These are phyloP conservation scores for Echinochloa phyllopogon DNA, from an alignment of 176 grass and related monocot genomes.

Conservation along the genomic window DNA sequence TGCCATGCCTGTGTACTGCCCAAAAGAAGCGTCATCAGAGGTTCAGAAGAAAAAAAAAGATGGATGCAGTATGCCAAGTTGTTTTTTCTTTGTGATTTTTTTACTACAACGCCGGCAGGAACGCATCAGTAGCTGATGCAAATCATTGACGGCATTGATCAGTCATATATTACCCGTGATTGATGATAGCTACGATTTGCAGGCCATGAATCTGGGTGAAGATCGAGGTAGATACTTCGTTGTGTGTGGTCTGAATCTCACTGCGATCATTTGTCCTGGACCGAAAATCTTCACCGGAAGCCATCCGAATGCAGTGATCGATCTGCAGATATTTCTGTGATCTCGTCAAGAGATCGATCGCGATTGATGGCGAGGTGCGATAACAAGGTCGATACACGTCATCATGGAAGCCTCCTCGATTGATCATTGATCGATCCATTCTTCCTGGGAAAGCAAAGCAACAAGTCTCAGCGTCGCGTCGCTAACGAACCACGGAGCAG, in stretches of 20 bases:
- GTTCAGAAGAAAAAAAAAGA: neutral
- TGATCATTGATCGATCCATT: neutral
- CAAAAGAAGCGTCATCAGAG: neutral
- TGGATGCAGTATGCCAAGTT: neutral
- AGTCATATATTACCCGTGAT: neutral
- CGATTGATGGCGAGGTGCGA: conserved; percentile 33
- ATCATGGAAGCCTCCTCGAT: neutral
- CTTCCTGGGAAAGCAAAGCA: conserved; percentile 17
- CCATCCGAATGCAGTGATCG: neutral
- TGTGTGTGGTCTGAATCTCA: neutral
- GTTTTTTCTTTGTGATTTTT: neutral
- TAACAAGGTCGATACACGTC: neutral
- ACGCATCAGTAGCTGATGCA: neutral
- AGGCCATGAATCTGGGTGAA: neutral
- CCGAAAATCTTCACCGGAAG: neutral
- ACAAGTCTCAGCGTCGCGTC: neutral
- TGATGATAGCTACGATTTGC: neutral
- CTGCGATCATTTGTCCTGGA: neutral
- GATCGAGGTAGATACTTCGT: neutral
- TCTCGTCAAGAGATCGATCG: conserved; percentile 18
- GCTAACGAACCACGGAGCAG: neutral
- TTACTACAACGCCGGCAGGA: neutral
- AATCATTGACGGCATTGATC: neutral
- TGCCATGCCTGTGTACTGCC: neutral
- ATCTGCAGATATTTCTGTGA: conserved; percentile 27